Evolutionary conservation across 139 green algal species (phyloP), one percentile per base, ranked within the genome.

Genomic region (Haematococcus sp.): DNA sequence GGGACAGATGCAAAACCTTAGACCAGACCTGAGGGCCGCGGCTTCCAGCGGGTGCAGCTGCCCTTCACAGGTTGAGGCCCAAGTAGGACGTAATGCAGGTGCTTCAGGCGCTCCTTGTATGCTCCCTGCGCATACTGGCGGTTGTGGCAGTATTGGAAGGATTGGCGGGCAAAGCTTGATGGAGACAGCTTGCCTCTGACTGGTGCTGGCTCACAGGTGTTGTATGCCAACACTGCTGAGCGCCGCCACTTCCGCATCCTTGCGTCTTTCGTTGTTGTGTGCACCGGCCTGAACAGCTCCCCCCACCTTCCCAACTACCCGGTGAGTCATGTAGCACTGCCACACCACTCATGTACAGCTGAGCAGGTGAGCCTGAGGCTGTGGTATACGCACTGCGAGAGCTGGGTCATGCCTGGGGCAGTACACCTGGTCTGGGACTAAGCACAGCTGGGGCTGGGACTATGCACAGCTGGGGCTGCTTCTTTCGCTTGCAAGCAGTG

Each of bases 31-130:
- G 46, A 13, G 13, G 13, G 46, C 15, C 46, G 46, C 46, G 46
- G 46, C 13, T 23, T 55, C 15, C 46, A 16, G 13, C 15, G 13
- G 16, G 13, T 13, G 16, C 46, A 23, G 46, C 46, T 23, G 15
- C 46, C 17, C 15, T 55, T 15, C 15, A 55, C 46, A 23, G 15
- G 46, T 17, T 55, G 54, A 9, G 54, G 4, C 28, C 54, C 27
- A 23, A 23, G 28, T 9, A 15, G 54, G 54, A 61, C 4, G 32
- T 63, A 78, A 23, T 78, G 46, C 72, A 61, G 3, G 13, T 59
- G 2, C 31, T 77, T 28, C 55, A 69, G 30, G 71, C 69, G 56
- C 13, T 13, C 46, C 54, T 31, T 25, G 17, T 61, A 5, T 11
- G 5, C 17, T 61, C 5, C 54, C 13, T 11, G 15, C 5, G 17